Conservation (phyloP, 805 yeast genomes). For the Kregervanrija delftensis region DNA sequence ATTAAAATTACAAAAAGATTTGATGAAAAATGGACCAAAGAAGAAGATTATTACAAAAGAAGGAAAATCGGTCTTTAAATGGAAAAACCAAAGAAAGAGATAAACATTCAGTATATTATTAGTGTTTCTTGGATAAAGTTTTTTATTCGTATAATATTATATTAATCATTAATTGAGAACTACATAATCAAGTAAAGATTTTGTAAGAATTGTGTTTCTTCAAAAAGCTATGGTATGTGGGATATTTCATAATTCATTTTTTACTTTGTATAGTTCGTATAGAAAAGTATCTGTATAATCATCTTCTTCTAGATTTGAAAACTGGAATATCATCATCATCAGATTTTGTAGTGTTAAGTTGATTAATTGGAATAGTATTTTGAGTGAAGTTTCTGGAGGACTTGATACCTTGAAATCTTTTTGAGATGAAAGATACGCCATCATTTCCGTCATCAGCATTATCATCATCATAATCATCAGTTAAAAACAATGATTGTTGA, state of each 20-base stretch:
- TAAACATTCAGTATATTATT: constrained; percentile 12
- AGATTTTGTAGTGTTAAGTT: constrained; percentile 8
- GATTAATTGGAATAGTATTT: neutral
- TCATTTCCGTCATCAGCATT: constrained; percentile 6
- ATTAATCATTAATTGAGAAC: no score
- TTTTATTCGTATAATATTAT: no score
- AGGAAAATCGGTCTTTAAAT: constrained; percentile 71
- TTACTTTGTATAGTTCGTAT: no score
- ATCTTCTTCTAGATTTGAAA: constrained; percentile 22
- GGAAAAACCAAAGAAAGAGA: constrained; percentile 74
- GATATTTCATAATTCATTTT: no score
- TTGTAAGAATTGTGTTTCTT: no score
- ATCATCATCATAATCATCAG: constrained; percentile 1
- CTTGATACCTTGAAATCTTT: neutral
- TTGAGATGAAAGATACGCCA: neutral
- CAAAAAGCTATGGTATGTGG: no score
- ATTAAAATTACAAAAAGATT: constrained; percentile 73
- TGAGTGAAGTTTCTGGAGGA: neutral
- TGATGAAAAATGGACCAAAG: constrained; percentile 86
- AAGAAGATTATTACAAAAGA: constrained; percentile 61
- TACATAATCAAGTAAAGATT: no score
- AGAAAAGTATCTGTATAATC: neutral
- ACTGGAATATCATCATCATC: constrained; percentile 26
- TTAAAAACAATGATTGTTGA: no score
- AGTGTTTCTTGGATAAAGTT: no score